Percentiles rank a stretch among this genome's conserved stretches.
Evolutionary conservation across 495 filamentous ascomycete genomes (phyloP).

Genomic region (Penicillium herquei): DNA sequence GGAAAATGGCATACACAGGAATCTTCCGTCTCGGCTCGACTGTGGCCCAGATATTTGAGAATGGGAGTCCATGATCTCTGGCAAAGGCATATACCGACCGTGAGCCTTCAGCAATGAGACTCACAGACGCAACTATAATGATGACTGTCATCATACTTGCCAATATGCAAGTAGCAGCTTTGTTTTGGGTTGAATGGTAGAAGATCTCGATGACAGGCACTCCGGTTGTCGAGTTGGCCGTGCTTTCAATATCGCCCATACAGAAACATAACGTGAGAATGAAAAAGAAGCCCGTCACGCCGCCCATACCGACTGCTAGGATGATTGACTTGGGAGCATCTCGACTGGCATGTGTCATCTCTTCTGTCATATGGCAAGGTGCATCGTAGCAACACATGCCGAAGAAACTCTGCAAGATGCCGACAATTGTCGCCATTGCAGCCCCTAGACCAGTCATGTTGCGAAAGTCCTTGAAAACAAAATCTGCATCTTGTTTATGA

Average conservation of each 20-base stretch:
- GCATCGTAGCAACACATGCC: constrained; percentile 52
- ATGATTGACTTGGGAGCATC: constrained; percentile 24
- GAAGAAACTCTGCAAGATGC: constrained; percentile 50
- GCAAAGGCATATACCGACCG: constrained; percentile 50
- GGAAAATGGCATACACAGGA: constrained; percentile 44
- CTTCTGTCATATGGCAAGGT: constrained; percentile 36
- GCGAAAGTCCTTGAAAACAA: constrained; percentile 55
- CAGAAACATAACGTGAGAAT: constrained; percentile 51
- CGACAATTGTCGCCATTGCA: constrained; percentile 47
- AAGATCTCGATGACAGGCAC: constrained; percentile 51
- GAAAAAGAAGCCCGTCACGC: constrained; percentile 52
- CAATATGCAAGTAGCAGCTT: constrained; percentile 42
- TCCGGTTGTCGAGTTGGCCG: constrained; percentile 41
- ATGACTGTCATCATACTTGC: constrained; percentile 45
- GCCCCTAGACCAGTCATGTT: constrained; percentile 50
- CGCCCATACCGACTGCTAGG: constrained; percentile 37
- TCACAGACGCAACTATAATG: constrained; percentile 37
- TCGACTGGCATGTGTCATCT: constrained; percentile 22
- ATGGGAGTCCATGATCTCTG: constrained; percentile 48
- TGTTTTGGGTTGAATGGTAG: constrained; percentile 46
- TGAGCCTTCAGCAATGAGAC: constrained; percentile 45
- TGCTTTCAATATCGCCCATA: constrained; percentile 45
- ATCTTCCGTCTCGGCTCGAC: constrained; percentile 38
- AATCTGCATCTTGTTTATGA: constrained; percentile 48
- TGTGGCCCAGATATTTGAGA: constrained; percentile 40